Conservation (phyloP, 306 rosid species). For the Arachis hypogaea region DNA sequence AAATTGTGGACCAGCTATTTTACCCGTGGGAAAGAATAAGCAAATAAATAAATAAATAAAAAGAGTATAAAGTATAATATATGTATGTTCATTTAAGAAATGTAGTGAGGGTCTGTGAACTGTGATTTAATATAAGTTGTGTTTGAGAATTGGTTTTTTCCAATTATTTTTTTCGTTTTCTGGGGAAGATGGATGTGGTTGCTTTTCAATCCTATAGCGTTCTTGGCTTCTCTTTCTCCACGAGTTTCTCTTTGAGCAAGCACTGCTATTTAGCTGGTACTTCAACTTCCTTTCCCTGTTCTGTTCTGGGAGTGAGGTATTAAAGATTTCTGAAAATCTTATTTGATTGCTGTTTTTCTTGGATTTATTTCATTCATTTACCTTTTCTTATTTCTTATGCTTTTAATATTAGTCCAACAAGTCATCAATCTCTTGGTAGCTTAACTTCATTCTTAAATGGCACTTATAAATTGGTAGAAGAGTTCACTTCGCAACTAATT, state of each 20-base stretch:
- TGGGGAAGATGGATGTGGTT: conserved; percentile 46
- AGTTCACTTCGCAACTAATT: background rate
- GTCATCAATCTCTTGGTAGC: background rate
- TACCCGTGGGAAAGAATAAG: background rate
- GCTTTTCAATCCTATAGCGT: conserved; percentile 35
- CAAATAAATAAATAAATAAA: background rate
- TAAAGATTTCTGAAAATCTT: background rate
- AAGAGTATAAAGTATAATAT: too few relatives aligned
- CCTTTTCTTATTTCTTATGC: background rate
- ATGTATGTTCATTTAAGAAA: conserved; percentile 7
- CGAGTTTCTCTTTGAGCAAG: conserved; percentile 36
- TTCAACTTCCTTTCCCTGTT: background rate
- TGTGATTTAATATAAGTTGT: too few relatives aligned
- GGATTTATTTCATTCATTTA: background rate
- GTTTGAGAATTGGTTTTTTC: too few relatives aligned
- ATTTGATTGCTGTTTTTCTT: background rate
- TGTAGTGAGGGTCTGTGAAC: conserved; percentile 5
- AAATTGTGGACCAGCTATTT: conserved; percentile 45
- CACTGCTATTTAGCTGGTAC: conserved; percentile 52
- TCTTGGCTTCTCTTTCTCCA: conserved; percentile 48
- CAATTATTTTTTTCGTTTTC: background rate
- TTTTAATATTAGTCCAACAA: background rate
- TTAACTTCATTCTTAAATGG: background rate
- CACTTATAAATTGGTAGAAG: too few relatives aligned
- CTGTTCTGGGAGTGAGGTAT: background rate